These are phyloP conservation scores for Talaromyces sp. DNA, from an alignment of 2,329 filamentous ascomycete species.

Conservation along the genomic window DNA sequence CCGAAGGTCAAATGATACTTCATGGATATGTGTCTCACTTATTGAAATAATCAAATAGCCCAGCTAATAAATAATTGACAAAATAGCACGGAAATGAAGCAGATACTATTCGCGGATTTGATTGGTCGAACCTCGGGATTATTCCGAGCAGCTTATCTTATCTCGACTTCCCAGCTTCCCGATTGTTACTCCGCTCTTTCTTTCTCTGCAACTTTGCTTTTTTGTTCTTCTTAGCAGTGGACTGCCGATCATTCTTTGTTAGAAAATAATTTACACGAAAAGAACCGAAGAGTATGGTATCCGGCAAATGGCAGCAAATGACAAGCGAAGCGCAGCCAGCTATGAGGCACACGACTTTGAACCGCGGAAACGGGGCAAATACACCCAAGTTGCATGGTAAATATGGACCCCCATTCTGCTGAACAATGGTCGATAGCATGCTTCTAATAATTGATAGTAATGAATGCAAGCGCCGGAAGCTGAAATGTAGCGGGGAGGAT, in stretches of 20 bases:
- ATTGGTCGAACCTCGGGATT: not conserved
- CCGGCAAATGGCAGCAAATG: constrained; percentile 1
- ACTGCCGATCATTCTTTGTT: too few species aligned
- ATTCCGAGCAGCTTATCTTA: not conserved
- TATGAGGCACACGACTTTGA: constrained; percentile 1
- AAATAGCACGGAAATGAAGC: not conserved
- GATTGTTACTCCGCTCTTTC: not conserved
- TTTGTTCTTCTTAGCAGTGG: not conserved
- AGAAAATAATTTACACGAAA: not conserved
- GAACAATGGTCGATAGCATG: not conserved
- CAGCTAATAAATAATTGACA: not conserved
- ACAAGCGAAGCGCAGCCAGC: constrained; percentile 9
- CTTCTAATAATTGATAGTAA: constrained; percentile 5
- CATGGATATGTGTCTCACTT: not conserved
- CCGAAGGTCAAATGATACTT: not conserved
- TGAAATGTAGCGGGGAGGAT: constrained; percentile 18
- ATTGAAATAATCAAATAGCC: not conserved
- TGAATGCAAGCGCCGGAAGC: constrained; percentile 18
- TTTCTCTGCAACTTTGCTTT: not conserved
- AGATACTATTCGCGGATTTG: not conserved
- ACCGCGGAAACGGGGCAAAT: constrained; percentile 32
- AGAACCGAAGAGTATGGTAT: not conserved
- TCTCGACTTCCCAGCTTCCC: not conserved
- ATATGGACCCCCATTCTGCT: not conserved
- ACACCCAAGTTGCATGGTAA: constrained; percentile 37